These are phyloP conservation scores for Mucor racemosus DNA, from an alignment of 371 early-diverging fungal species.

Conservation along the genomic window DNA sequence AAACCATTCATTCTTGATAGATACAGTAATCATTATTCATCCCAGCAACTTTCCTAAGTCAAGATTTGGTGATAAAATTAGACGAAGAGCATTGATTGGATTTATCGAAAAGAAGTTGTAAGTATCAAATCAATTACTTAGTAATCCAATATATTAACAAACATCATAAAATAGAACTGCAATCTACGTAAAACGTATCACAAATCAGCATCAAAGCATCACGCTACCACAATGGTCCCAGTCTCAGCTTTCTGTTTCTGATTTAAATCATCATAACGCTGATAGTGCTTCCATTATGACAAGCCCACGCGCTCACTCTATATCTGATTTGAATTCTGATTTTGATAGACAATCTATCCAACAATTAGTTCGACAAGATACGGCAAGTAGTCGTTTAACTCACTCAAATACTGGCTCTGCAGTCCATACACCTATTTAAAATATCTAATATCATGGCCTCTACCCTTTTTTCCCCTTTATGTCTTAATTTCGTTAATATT, in stretches of 20 bases:
- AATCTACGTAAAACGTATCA: constrained; percentile 49
- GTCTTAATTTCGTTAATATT: too few relatives aligned
- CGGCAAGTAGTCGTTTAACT: constrained; percentile 1
- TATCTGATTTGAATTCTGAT: constrained; percentile 18
- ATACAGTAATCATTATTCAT: constrained; percentile 72
- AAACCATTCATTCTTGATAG: constrained; percentile 74
- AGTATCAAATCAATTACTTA: constrained; percentile 9
- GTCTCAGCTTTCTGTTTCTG: constrained; percentile 29
- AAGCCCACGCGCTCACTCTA: constrained; percentile 2
- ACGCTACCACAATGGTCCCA: constrained; percentile 42
- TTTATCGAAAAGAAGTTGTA: constrained; percentile 43
- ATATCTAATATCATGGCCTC: neutral
- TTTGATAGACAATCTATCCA: constrained; percentile 5
- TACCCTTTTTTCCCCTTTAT: too few relatives aligned
- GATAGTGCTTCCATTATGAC: constrained; percentile 28
- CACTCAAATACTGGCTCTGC: neutral
- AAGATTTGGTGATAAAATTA: constrained; percentile 63
- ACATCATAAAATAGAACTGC: constrained; percentile 25
- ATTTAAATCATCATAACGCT: constrained; percentile 5
- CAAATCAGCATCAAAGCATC: constrained; percentile 43
- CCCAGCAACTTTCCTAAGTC: constrained; percentile 65
- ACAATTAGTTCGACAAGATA: constrained; percentile 16
- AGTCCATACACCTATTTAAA: constrained; percentile 7
- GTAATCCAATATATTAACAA: neutral
- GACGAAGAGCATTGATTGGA: constrained; percentile 48